phyloP scores from a whole-genome alignment of 345 rosid species.

The Kernera saxatilis region DNA sequence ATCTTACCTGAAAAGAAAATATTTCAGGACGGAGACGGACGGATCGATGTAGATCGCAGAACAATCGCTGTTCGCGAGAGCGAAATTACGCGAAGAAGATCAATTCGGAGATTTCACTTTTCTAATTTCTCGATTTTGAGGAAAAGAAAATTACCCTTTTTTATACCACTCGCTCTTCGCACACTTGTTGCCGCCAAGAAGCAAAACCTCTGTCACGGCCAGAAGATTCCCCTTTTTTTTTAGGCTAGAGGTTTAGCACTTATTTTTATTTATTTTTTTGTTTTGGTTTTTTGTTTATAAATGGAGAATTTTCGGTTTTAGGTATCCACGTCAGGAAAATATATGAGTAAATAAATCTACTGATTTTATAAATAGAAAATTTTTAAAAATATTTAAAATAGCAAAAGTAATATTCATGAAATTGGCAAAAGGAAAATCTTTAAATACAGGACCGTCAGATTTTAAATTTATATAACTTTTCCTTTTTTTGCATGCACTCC shows the following conservation, averaged over 20 bases:
- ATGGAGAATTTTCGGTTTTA: neutral
- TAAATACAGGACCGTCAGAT: too few species aligned
- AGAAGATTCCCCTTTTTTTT: conserved; percentile 4
- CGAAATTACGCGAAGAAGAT: conserved; percentile 12
- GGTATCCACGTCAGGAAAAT: neutral
- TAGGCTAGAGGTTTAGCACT: neutral
- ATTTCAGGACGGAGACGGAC: neutral
- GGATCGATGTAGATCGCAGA: conserved; percentile 8
- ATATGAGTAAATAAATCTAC: neutral
- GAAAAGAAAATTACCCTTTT: neutral
- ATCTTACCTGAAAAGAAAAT: neutral
- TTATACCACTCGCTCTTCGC: conserved; percentile 3
- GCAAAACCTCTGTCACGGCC: conserved; percentile 4
- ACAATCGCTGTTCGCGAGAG: conserved; percentile 13
- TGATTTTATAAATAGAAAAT: neutral
- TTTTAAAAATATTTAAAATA: neutral
- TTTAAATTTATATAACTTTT: neutral
- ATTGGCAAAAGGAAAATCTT: neutral
- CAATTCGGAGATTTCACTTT: conserved; percentile 7
- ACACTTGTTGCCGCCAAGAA: conserved; percentile 23
- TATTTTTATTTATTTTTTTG: neutral
- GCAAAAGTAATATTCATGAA: neutral
- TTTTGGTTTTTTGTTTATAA: neutral
- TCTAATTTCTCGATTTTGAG: conserved; percentile 3
- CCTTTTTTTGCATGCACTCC: neutral